Conservation (phyloP, 306 rosid genomes). For the Carpinus fangiana region DNA sequence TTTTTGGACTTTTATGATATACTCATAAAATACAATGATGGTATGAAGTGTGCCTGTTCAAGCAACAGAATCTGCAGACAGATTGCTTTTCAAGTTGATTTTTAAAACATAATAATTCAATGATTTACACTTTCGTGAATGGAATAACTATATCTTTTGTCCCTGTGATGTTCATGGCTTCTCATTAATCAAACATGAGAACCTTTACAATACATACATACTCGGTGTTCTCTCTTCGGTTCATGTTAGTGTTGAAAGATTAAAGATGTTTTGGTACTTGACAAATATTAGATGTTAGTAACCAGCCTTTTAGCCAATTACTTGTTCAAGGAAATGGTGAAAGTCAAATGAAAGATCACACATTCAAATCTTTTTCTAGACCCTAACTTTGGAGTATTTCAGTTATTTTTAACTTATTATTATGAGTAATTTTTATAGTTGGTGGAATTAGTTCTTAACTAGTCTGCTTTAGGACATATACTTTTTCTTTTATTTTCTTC, state of each 20-base stretch:
- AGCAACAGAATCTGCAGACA: background rate
- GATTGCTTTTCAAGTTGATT: background rate
- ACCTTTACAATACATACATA: background rate
- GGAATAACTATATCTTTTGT: background rate
- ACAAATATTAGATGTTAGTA: background rate
- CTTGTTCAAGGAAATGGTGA: background rate
- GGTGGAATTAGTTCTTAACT: background rate
- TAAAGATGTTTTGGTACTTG: background rate
- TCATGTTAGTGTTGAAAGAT: background rate
- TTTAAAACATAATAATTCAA: background rate
- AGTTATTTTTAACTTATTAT: no score
- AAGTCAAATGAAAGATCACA: background rate
- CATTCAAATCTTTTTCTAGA: no score
- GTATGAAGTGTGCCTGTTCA: background rate
- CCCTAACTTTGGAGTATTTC: no score
- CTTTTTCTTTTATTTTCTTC: background rate
- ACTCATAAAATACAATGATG: background rate
- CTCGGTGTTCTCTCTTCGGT: background rate
- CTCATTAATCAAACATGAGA: background rate
- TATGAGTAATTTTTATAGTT: no score
- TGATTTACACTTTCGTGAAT: background rate
- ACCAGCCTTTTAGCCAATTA: background rate
- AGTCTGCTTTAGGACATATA: background rate
- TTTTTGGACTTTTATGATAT: background rate
- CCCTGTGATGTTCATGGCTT: background rate